A percentile compares a stretch with the other conserved stretches of the same genome.
These are phyloP conservation scores for Citeromyces siamensis DNA, from an alignment of 1,139 yeast genomes.

Conservation along the genomic window DNA sequence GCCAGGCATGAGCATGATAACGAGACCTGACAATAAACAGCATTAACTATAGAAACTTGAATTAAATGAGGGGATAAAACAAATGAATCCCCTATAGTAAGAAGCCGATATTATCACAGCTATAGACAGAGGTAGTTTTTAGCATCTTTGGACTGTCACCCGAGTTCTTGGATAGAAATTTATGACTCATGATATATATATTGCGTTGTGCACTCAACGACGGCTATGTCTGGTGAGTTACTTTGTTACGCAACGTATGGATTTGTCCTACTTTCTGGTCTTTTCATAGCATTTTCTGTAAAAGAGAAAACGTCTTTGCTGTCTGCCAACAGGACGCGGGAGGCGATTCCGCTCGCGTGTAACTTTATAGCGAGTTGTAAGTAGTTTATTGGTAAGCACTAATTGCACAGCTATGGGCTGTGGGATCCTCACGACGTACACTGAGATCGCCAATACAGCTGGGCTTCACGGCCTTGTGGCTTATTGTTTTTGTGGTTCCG, in stretches of 20 bases:
- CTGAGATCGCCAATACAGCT: conserved; percentile 74
- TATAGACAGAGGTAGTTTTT: too few species aligned
- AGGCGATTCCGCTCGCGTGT: conserved; percentile 69
- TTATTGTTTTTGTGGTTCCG: conserved; percentile 68
- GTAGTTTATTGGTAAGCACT: conserved; percentile 24
- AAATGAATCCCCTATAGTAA: too few species aligned
- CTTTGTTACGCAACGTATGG: conserved; percentile 64
- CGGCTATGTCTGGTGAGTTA: neutral
- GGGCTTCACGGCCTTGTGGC: conserved; percentile 86
- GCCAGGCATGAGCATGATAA: too few species aligned
- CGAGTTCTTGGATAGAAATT: too few species aligned
- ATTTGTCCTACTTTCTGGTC: conserved; percentile 46
- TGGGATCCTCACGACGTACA: conserved; percentile 77
- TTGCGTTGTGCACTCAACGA: too few species aligned
- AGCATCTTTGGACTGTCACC: too few species aligned
- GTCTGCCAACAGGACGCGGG: conserved; percentile 70
- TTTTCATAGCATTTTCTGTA: conserved; percentile 42
- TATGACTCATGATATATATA: too few species aligned
- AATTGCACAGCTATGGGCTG: conserved; percentile 71
- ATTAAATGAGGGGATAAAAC: too few species aligned
- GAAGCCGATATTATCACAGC: too few species aligned
- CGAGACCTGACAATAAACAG: too few species aligned
- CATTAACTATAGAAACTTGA: too few species aligned
- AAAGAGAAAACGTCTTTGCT: conserved; percentile 40
- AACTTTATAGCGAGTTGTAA: conserved; percentile 84